Percentiles rank a stretch among this genome's conserved stretches.
These are phyloP conservation scores for Erodium chrysanthum DNA, from an alignment of 441 rosid genomes.

Conservation along the genomic window DNA sequence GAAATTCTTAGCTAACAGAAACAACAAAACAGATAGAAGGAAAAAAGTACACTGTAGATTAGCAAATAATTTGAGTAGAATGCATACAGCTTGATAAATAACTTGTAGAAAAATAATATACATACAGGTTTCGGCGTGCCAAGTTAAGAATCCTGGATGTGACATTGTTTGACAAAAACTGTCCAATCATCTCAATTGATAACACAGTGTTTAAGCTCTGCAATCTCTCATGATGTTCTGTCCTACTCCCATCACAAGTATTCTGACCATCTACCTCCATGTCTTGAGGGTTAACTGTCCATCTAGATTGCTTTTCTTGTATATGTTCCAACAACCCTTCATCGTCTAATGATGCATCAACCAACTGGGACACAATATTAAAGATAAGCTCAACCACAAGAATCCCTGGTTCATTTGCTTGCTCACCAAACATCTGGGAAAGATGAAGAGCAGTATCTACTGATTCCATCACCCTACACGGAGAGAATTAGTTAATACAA, in stretches of 20 bases:
- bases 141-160: slow-evolving; percentile 50
- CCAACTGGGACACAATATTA: slow-evolving; percentile 43
- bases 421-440: slow-evolving; percentile 36
- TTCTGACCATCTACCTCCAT: slow-evolving; percentile 48
- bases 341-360: slow-evolving; percentile 56
- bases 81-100: slow-evolving; percentile 8
- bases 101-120: slow-evolving; percentile 14
- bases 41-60: background rate
- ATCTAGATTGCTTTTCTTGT: slow-evolving; percentile 40
- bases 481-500: slow-evolving; percentile 16
- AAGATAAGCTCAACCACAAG: slow-evolving; percentile 43
- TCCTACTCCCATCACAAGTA: slow-evolving; percentile 31
- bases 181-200: slow-evolving; percentile 50
- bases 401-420: slow-evolving; percentile 42
- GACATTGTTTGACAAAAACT: slow-evolving; percentile 41
- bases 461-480: slow-evolving; percentile 47
- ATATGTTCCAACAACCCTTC: slow-evolving; percentile 53
- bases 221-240: slow-evolving; percentile 38
- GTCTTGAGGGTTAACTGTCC: slow-evolving; percentile 36
- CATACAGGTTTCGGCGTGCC: slow-evolving; percentile 50
- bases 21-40: background rate
- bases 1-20: background rate
- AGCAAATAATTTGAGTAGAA: background rate
- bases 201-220: slow-evolving; percentile 41
- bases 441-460: slow-evolving; percentile 50